These are phyloP conservation scores for Silene uniflora DNA, from an alignment of 148 eudicot species.

Conservation along the genomic window DNA sequence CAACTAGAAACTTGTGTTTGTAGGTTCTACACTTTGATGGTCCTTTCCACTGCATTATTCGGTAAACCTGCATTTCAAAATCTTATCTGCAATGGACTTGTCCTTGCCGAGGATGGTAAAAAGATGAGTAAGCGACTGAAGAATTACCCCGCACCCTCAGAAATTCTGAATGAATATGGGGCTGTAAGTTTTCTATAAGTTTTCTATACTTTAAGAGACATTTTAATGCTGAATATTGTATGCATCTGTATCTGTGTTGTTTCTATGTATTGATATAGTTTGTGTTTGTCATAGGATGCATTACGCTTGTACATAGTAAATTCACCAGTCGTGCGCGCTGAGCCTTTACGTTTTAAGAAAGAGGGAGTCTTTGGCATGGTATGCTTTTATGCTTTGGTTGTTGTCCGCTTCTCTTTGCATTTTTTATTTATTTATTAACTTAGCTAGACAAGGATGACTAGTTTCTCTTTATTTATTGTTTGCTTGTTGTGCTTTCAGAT, in stretches of 20 bases:
- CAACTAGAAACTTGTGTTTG: conserved; percentile 6
- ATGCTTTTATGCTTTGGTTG: conserved; percentile 17
- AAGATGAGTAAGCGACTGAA: conserved; percentile 95
- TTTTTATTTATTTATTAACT: neutral
- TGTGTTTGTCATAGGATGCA: conserved; percentile 50
- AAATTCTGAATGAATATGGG: conserved; percentile 83
- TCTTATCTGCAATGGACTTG: conserved; percentile 98
- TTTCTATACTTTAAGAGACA: neutral
- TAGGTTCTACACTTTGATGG: conserved; percentile 99
- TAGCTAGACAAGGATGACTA: neutral
- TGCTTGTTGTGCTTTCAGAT: conserved; percentile 41
- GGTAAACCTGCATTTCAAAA: conserved; percentile 89
- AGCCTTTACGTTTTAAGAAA: conserved; percentile 84
- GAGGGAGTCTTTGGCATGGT: conserved; percentile 95
- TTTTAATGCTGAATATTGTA: neutral
- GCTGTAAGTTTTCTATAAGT: conserved; percentile 55
- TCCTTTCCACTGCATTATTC: conserved; percentile 91
- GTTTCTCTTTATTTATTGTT: neutral
- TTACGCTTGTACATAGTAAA: conserved; percentile 82
- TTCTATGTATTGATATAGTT: conserved; percentile 4
- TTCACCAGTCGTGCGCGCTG: conserved; percentile 98
- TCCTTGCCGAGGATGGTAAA: conserved; percentile 95
- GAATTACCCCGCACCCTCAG: conserved; percentile 81
- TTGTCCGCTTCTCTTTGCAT: neutral
- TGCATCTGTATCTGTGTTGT: neutral